phyloP scores from a whole-genome alignment of 148 eudicot species.

The Silene conica region DNA sequence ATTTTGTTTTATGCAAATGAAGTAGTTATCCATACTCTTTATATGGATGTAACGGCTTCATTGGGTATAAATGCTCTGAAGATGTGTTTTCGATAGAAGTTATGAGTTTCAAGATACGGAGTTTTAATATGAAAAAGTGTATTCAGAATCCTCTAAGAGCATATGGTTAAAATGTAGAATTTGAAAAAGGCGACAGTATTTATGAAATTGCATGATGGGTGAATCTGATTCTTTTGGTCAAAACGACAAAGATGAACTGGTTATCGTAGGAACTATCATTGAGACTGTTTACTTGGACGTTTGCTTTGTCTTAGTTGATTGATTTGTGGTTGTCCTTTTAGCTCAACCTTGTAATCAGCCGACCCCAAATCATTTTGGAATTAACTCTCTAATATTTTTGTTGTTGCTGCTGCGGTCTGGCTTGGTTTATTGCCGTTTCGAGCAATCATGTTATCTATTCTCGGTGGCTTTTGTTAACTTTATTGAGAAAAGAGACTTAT shows the following conservation, averaged over 20 bases:
- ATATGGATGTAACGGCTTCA: background rate
- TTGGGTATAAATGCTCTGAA: constrained; percentile 1
- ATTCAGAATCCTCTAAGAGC: background rate
- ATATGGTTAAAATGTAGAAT: background rate
- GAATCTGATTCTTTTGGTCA: background rate
- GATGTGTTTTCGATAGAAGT: constrained; percentile 1
- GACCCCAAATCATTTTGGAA: background rate
- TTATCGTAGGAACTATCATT: no score
- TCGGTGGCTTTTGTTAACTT: background rate
- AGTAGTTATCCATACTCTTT: background rate
- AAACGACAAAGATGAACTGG: background rate
- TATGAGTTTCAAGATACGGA: background rate
- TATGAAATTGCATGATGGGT: background rate
- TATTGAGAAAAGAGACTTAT: background rate
- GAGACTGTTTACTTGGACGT: no score
- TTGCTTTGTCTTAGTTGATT: no score
- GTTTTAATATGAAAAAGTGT: background rate
- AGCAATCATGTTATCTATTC: background rate
- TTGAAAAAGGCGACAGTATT: background rate
- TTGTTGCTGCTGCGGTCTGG: background rate
- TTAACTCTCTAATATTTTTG: background rate
- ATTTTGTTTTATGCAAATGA: background rate
- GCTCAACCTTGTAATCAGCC: background rate
- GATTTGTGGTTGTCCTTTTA: background rate
- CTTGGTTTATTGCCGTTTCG: background rate